These are phyloP conservation scores for Didymella lethalis DNA, from an alignment of 2,329 filamentous ascomycete genomes.

Conservation along the genomic window DNA sequence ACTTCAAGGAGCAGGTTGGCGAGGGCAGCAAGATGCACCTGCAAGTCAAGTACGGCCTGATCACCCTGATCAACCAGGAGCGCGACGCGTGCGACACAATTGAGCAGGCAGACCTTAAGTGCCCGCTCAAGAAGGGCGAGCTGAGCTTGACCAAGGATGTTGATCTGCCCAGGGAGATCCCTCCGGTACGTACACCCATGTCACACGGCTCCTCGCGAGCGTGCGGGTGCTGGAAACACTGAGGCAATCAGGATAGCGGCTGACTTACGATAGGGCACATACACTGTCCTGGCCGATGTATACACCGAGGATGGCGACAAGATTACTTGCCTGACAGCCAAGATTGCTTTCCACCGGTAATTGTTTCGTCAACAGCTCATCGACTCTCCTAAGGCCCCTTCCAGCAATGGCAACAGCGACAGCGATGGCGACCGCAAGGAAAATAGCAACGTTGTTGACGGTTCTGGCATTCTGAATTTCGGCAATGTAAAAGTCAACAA, in stretches of 20 bases:
- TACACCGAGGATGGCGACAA: conserved; percentile 74
- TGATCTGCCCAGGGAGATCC: conserved; percentile 84
- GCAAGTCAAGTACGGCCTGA: conserved; percentile 92
- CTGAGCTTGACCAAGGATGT: conserved; percentile 80
- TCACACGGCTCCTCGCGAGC: no score
- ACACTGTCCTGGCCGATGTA: conserved; percentile 87
- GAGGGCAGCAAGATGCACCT: conserved; percentile 83
- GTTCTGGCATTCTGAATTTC: conserved; percentile 16
- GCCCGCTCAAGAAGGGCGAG: conserved; percentile 83
- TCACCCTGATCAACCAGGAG: conserved; percentile 81
- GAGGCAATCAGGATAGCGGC: not conserved
- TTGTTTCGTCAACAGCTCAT: conserved; percentile 21
- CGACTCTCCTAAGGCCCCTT: conserved; percentile 16
- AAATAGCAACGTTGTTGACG: not conserved
- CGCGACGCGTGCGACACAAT: conserved; percentile 91
- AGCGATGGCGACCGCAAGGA: conserved; percentile 3
- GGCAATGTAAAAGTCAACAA: conserved; percentile 39
- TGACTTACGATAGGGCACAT: conserved; percentile 72
- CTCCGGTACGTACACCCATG: conserved; percentile 70
- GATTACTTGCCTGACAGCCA: conserved; percentile 87
- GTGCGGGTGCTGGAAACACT: no score
- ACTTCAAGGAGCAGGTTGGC: conserved; percentile 74
- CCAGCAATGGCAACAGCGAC: conserved; percentile 6
- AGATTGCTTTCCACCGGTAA: conserved; percentile 66
- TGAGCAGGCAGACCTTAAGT: conserved; percentile 84